Conservation (phyloP, 73 alveolate genomes). For the Blepharisma japonicum region DNA sequence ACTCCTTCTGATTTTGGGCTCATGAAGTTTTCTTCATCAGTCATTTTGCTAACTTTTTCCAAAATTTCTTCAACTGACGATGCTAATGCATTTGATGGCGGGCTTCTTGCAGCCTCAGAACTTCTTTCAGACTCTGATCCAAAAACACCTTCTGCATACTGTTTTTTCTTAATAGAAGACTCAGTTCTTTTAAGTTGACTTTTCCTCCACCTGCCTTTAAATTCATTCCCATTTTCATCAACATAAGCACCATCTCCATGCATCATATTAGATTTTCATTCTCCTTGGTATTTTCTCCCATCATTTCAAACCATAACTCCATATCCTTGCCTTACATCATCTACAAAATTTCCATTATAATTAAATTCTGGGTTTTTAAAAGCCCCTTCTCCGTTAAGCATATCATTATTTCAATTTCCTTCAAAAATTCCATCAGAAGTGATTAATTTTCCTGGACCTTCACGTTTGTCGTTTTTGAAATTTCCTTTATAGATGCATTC, state of each 20-base stretch:
- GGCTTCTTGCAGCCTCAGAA: no score
- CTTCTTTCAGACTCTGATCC: no score
- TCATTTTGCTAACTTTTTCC: no score
- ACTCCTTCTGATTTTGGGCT: no score
- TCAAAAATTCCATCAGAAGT: slow-evolving; percentile 13
- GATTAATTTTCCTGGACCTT: slow-evolving; percentile 6
- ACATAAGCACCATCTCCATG: slow-evolving; percentile 50
- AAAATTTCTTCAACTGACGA: no score
- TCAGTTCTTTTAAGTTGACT: no score
- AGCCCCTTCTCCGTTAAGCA: background rate
- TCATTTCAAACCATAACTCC: slow-evolving; percentile 79
- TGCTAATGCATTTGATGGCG: no score
- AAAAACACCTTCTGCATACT: no score
- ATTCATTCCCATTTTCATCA: slow-evolving; percentile 61
- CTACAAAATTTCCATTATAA: slow-evolving; percentile 62
- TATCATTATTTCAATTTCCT: slow-evolving; percentile 1
- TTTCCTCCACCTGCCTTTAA: slow-evolving; percentile 34
- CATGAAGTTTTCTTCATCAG: no score
- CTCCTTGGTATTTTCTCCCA: slow-evolving; percentile 74
- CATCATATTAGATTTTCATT: slow-evolving; percentile 64
- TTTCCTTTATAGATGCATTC: slow-evolving; percentile 32
- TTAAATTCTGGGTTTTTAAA: slow-evolving; percentile 18
- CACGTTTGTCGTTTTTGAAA: background rate
- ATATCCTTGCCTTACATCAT: slow-evolving; percentile 59
- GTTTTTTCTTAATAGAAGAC: no score